These are phyloP conservation scores for Suillus alpinus DNA, from an alignment of 768 basidiomycete species.

Conservation along the genomic window DNA sequence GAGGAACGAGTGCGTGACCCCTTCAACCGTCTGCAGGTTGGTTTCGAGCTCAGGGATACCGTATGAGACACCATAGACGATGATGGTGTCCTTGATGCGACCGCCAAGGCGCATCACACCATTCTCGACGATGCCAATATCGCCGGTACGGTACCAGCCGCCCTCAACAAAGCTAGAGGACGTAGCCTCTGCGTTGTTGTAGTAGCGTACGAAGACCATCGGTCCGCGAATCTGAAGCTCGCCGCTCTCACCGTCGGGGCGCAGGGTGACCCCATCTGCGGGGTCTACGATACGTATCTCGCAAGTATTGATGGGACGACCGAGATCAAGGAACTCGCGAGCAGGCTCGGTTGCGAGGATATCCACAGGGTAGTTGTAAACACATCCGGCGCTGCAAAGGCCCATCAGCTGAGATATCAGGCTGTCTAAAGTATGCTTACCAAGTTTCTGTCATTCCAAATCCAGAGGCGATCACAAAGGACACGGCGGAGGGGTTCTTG, in stretches of 20 bases:
- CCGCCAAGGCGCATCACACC: constrained; percentile 35
- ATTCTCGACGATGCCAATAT: constrained; percentile 39
- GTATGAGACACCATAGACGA: constrained; percentile 38
- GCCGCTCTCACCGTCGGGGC: constrained; percentile 31
- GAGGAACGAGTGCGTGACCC: constrained; percentile 30
- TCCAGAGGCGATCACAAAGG: constrained; percentile 22
- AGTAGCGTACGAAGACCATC: constrained; percentile 43
- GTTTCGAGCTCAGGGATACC: constrained; percentile 33
- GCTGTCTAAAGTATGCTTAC: constrained; percentile 13
- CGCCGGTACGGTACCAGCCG: constrained; percentile 61
- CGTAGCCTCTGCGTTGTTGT: constrained; percentile 47
- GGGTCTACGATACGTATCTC: constrained; percentile 35
- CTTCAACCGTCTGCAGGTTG: constrained; percentile 35
- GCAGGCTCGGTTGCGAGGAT: constrained; percentile 13
- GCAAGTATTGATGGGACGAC: constrained; percentile 27
- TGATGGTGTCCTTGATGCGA: constrained; percentile 38
- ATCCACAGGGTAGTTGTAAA: constrained; percentile 32
- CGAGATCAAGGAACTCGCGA: constrained; percentile 38
- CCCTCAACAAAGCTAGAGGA: constrained; percentile 42
- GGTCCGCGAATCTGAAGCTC: constrained; percentile 40
- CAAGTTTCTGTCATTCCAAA: constrained; percentile 46
- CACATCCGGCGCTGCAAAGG: constrained; percentile 32
- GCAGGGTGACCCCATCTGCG: constrained; percentile 23
- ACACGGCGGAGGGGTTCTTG: constrained; percentile 11
- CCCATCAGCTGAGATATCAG: not conserved